These are phyloP conservation scores for Phragmites australis DNA, from an alignment of 176 grass and related monocot genomes.

Conservation along the genomic window DNA sequence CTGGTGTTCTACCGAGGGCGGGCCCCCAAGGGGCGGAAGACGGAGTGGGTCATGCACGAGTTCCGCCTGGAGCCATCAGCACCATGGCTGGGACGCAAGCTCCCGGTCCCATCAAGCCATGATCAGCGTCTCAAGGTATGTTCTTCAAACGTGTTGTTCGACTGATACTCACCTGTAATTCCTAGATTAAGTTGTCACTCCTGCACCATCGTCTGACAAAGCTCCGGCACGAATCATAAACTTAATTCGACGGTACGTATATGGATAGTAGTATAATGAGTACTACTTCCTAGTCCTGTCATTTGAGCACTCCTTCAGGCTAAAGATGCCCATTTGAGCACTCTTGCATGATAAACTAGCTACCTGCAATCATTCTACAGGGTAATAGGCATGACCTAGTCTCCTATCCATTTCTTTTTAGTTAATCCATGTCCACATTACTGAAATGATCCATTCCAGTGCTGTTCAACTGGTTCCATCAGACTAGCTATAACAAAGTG, in stretches of 20 bases:
- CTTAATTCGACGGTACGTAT: no score
- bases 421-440: conserved; percentile 2
- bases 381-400: not conserved
- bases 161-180: no score
- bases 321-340: conserved; percentile 8
- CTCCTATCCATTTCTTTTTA: not conserved
- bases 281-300: no score
- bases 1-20: conserved; percentile 73
- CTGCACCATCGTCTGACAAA: no score
- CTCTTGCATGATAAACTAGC: not conserved
- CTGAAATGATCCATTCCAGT: not conserved
- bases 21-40: conserved; percentile 67
- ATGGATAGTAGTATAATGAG: no score
- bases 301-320: not conserved
- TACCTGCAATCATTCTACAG: not conserved
- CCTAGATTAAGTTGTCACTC: no score
- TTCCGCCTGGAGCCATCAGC: conserved; percentile 42
- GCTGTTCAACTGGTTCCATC: conserved; percentile 29
- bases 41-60: conserved; percentile 79
- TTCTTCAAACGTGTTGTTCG: no score
- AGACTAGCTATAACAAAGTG: not conserved
- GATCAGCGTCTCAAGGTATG: no score
- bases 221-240: no score
- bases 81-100: not conserved
- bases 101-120: no score